Conservation (phyloP, 345 rosid species). For the Linum lewisii region DNA sequence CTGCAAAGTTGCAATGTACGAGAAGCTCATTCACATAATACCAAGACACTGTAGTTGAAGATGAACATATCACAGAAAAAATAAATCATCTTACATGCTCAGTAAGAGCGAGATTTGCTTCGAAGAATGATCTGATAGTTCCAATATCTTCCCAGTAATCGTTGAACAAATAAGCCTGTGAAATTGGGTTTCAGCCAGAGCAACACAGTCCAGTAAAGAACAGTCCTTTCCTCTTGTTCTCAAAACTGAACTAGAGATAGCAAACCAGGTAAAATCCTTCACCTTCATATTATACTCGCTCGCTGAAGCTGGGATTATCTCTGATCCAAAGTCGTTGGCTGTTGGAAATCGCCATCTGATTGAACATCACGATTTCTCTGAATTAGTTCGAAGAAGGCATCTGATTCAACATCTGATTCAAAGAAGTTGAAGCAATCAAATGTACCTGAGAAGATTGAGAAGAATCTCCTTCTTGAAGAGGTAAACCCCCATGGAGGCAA, state of each 20-base stretch:
- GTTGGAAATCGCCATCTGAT: slow-evolving; percentile 97
- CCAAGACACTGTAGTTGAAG: not conserved
- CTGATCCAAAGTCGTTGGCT: slow-evolving; percentile 95
- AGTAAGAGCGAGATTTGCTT: slow-evolving; percentile 89
- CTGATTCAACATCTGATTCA: too few relatives aligned
- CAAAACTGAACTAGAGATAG: not conserved
- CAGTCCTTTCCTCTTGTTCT: not conserved
- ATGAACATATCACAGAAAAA: slow-evolving; percentile 8
- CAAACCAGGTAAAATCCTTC: slow-evolving; percentile 31
- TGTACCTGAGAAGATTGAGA: slow-evolving; percentile 79
- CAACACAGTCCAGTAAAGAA: not conserved
- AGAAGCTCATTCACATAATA: slow-evolving; percentile 4
- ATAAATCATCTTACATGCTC: slow-evolving; percentile 52
- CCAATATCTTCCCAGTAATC: slow-evolving; percentile 99
- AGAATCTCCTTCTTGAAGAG: slow-evolving; percentile 93
- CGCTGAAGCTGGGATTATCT: slow-evolving; percentile 91
- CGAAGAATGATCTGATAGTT: slow-evolving; percentile 90
- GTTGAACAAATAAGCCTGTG: slow-evolving; percentile 85
- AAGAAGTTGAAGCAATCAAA: not conserved
- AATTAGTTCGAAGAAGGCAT: not conserved
- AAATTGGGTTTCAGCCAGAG: not conserved
- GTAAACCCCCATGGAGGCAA: slow-evolving; percentile 97
- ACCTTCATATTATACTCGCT: slow-evolving; percentile 65
- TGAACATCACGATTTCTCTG: not conserved
- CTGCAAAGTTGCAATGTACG: slow-evolving; percentile 30